Evolutionary conservation across 441 rosid genomes (phyloP).

Genomic region (Erodium texanum): DNA sequence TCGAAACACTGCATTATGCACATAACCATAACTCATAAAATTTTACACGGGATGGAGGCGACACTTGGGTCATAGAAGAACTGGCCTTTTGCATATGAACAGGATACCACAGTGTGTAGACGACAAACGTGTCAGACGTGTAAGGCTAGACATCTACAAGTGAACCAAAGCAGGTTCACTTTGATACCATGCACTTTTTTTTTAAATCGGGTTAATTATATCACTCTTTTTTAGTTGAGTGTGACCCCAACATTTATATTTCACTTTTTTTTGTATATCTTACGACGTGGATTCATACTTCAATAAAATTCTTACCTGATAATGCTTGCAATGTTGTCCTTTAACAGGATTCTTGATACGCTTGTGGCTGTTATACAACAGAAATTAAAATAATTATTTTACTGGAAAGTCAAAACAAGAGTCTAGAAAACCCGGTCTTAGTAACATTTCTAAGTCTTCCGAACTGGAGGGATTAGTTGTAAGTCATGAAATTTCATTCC

Average conservation of each 20-base stretch:
- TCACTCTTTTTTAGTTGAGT: no score
- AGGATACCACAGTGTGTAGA: no score
- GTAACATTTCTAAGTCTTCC: neutral
- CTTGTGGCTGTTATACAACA: conserved; percentile 1
- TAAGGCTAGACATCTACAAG: no score
- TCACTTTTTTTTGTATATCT: no score
- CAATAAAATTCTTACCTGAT: neutral
- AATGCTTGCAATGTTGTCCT: conserved; percentile 1
- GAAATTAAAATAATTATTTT: neutral
- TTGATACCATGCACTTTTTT: no score
- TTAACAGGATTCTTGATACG: neutral
- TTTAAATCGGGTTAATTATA: no score
- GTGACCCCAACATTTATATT: no score
- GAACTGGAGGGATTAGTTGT: neutral
- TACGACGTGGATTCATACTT: no score
- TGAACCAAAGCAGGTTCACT: no score
- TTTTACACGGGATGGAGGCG: neutral
- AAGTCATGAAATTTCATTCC: neutral
- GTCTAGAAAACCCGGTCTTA: neutral
- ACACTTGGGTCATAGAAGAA: no score
- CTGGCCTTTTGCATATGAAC: no score
- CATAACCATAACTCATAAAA: neutral
- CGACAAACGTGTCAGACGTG: no score
- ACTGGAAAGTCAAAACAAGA: neutral
- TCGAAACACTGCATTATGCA: conserved; percentile 3